Evolutionary conservation across 345 rosid species (phyloP), one percentile per base, ranked within the genome.

Genomic region (Linum trigynum): DNA sequence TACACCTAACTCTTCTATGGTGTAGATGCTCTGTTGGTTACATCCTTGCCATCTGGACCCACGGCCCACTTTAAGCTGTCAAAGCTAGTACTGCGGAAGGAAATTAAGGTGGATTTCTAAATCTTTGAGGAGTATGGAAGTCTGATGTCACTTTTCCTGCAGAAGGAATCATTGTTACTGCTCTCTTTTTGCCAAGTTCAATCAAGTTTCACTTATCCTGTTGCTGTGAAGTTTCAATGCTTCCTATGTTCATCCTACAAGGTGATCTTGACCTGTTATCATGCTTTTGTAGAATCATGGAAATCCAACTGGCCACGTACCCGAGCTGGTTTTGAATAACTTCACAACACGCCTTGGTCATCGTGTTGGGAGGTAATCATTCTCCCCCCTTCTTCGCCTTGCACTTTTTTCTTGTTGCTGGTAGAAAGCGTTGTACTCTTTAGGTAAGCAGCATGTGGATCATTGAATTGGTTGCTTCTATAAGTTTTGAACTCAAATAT

Each of bases 11-110:
- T 60, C 53, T 7, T 40, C 60, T 10, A 48, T 41, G 15, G 61
- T 64, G 55, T 65, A 94, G 99, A 95, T 82, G 97, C 91, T 48
- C 88, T 89, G 15, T 73, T 89, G 65, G 62, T 95, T 59, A 84
- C 89, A 40, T 85, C 92, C 59, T 82, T 95, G 82, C 99, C 97
- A 4, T 71, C 68, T 66, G 99, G 99, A 64, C 99, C 99, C 50
- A 91, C 99, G 39, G 99, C 99, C 37, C 95, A 91, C 73, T 95
- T 95, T 78, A 95, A 85, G 73, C 80, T 95, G 65, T 88, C 97
- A 9, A 82, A 77, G 67, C 95, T 95, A 63, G 86, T 87, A 61
- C 70, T 95, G 17, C 86, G 90, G 59, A 95, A 91, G 77, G 95
- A 95, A 59, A 88, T 91, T 65, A 95, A 91, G 99, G 99, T 84